Conservation (phyloP, 1,139 yeast genomes). For the Arxiozyma slooffiae region DNA sequence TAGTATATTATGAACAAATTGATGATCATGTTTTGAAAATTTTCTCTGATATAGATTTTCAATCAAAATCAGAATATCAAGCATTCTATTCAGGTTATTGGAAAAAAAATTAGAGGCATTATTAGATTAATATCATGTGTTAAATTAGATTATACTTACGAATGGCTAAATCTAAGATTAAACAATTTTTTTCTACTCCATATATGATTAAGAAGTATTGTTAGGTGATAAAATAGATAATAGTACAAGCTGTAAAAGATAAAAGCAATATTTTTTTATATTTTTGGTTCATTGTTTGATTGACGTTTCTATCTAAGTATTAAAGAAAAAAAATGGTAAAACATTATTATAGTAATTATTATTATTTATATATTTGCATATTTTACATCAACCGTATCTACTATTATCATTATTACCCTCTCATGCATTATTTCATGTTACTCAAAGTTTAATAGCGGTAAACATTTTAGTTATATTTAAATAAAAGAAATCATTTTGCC, state of each 20-base stretch:
- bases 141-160: constrained; percentile 68
- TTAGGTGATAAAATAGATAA: too few relatives aligned
- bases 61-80: constrained; percentile 70
- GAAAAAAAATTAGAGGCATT: constrained; percentile 81
- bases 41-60: constrained; percentile 76
- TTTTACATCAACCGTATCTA: too few relatives aligned
- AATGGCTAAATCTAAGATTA: constrained; percentile 70
- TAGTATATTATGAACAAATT: constrained; percentile 62
- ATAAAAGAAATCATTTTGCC: not conserved
- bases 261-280: too few relatives aligned
- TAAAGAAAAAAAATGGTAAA: too few relatives aligned
- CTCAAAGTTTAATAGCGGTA: not conserved
- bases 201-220: constrained; percentile 63
- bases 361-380: too few relatives aligned
- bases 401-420: too few relatives aligned
- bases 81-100: constrained; percentile 71
- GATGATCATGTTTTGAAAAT: constrained; percentile 56
- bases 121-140: constrained; percentile 82
- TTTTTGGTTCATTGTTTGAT: too few relatives aligned
- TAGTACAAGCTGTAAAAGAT: too few relatives aligned
- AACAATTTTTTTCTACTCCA: constrained; percentile 62
- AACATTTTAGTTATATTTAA: too few relatives aligned
- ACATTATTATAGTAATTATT: too few relatives aligned
- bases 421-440: too few relatives aligned
- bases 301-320: too few relatives aligned